Evolutionary conservation across 1,139 yeast genomes (phyloP), one percentile per base, ranked within the genome.

Genomic region (Pichia sp.): DNA sequence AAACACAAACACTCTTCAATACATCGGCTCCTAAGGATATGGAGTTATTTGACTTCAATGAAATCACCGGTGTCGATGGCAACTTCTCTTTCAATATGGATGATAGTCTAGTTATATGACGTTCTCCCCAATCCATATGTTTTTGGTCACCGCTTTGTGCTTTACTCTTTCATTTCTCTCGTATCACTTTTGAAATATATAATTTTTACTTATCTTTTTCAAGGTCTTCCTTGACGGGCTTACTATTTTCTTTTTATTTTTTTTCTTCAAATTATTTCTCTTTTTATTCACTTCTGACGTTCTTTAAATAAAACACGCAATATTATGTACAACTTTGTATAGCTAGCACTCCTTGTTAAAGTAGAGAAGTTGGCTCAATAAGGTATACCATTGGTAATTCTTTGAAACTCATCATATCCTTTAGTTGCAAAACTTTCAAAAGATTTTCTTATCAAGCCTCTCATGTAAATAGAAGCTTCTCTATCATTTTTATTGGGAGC

Each of bases 371-470:
- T n/a, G n/a, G n/a, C 28, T 43, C 73, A 89, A 65, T 90, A 91
- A 18, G 98, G 98, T 68, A 93, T 93, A 56, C 99, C 99, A 66
- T 93, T 93, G 45, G 99, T 93, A 59, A 93, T 67, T 64, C 96
- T 78, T 71, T 95, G 99, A 81, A 95, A 95, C 72, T 91, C 97
- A 67, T 95, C 99, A 68, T 95, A 95, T 22, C 97, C 98, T 69
- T 85, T 87, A 42, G 99, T 93, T 65, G 85, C 89, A 63, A 82
- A 73, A 70, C 96, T 86, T 68, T 91, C 98, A 72, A 83, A 86
- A 55, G 95, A 84, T 72, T 85, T 87, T 59, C 75, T 77, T 56
- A 95, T 85, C 69, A 95, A 78, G 2, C 82, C 78, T 58, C 87
- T 77, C 82, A 95, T 86, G 62, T 78, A 80, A 44, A 75, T 66